These are phyloP conservation scores for Linum usitatissimum DNA, from an alignment of 345 rosid genomes.

Conservation along the genomic window DNA sequence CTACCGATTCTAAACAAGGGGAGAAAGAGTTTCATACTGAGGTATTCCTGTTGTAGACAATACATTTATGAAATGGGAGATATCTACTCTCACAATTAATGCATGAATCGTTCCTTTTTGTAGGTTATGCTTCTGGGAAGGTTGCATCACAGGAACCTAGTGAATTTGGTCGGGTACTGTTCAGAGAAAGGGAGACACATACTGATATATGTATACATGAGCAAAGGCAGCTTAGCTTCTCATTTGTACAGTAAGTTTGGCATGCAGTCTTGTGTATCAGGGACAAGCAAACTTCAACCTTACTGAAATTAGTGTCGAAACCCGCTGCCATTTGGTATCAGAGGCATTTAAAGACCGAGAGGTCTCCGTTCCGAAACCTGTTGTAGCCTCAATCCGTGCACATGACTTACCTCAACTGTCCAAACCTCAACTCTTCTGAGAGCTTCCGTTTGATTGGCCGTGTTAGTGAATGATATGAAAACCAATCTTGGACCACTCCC, in stretches of 20 bases:
- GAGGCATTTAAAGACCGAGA: no score
- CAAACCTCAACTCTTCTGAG: no score
- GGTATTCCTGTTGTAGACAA: constrained; percentile 29
- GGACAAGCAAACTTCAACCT: no score
- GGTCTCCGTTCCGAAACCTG: no score
- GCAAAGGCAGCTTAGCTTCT: constrained; percentile 92
- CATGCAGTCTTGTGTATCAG: constrained; percentile 5
- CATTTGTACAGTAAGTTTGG: constrained; percentile 72
- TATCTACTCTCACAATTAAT: neutral
- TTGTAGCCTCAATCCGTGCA: no score
- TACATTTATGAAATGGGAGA: no score
- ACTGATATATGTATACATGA: constrained; percentile 94
- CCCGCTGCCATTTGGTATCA: no score
- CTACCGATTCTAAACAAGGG: constrained; percentile 95
- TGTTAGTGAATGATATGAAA: no score
- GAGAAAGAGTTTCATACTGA: constrained; percentile 96
- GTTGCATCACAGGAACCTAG: constrained; percentile 92
- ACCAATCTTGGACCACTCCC: no score
- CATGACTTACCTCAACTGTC: no score
- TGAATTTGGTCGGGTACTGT: constrained; percentile 91
- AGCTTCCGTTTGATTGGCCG: no score
- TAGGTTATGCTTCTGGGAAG: constrained; percentile 96
- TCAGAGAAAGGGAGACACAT: constrained; percentile 93
- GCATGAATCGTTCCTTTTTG: neutral
- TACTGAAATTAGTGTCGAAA: no score